Evolutionary conservation across 805 yeast genomes (phyloP).

Genomic region (Ogataea wickerhamii): DNA sequence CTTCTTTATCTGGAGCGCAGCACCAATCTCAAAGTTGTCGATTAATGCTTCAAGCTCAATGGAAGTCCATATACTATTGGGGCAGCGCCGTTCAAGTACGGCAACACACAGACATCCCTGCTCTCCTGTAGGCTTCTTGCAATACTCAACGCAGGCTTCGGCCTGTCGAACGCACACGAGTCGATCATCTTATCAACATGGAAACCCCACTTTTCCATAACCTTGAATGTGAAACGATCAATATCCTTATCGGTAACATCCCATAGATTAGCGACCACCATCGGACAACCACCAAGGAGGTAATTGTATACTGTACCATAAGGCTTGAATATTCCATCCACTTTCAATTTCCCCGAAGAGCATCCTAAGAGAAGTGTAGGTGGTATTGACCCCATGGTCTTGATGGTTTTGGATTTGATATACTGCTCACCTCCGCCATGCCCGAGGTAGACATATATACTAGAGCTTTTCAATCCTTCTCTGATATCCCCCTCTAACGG

Average conservation of each 20-base stretch:
- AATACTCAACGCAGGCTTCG: conserved; percentile 29
- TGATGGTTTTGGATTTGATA: conserved; percentile 52
- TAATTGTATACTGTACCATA: conserved; percentile 76
- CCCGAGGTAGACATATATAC: conserved; percentile 75
- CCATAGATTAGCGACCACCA: conserved; percentile 87
- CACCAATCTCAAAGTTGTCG: neutral
- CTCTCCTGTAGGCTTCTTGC: conserved; percentile 58
- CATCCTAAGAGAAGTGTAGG: conserved; percentile 81
- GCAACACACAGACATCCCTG: conserved; percentile 64
- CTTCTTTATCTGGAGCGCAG: neutral
- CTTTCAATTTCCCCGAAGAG: conserved; percentile 70
- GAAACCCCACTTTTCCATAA: conserved; percentile 68
- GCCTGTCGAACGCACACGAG: neutral
- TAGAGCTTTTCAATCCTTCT: conserved; percentile 37
- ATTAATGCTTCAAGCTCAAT: conserved; percentile 26
- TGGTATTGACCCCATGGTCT: conserved; percentile 42
- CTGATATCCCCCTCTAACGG: conserved; percentile 59
- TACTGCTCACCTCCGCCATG: conserved; percentile 97
- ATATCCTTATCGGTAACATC: conserved; percentile 96
- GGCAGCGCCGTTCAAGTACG: conserved; percentile 85
- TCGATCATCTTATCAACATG: neutral
- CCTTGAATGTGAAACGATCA: conserved; percentile 64
- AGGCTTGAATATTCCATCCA: conserved; percentile 61
- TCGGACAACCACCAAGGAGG: conserved; percentile 75
- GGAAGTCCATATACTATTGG: conserved; percentile 92